Conservation (phyloP, 352 stramenopile genomes). For the Pythium periplocum region DNA sequence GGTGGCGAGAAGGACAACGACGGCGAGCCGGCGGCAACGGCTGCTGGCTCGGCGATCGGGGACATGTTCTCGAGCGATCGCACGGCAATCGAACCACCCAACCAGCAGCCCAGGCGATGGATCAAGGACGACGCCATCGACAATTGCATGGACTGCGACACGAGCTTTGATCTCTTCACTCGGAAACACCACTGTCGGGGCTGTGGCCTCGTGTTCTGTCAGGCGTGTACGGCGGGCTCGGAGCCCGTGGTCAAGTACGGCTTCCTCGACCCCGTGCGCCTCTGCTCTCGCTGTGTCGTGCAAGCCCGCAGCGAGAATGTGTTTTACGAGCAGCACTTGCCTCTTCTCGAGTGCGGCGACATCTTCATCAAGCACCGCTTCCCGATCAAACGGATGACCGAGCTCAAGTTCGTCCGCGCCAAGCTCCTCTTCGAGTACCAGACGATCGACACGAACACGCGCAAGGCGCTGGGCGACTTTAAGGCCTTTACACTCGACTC, state of each 20-base stretch:
- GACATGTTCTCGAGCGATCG: constrained; percentile 11
- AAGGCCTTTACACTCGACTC: constrained; percentile 66
- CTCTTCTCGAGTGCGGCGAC: constrained; percentile 50
- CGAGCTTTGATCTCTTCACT: constrained; percentile 55
- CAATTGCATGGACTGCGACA: constrained; percentile 39
- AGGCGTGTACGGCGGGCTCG: constrained; percentile 30
- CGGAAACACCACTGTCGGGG: constrained; percentile 64
- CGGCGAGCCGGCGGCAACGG: background rate
- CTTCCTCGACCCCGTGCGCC: constrained; percentile 51
- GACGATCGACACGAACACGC: constrained; percentile 45
- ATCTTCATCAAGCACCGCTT: constrained; percentile 69
- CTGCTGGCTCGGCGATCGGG: constrained; percentile 6
- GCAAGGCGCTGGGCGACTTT: constrained; percentile 33
- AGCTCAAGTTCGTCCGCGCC: constrained; percentile 48
- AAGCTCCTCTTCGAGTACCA: constrained; percentile 76
- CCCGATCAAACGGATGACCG: constrained; percentile 48
- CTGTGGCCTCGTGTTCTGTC: constrained; percentile 60
- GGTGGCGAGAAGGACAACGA: background rate
- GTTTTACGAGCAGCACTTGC: constrained; percentile 61
- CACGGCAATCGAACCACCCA: constrained; percentile 11
- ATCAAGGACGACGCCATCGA: constrained; percentile 50
- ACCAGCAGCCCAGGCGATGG: constrained; percentile 51
- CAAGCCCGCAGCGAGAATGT: constrained; percentile 47
- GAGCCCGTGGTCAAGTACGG: constrained; percentile 66
- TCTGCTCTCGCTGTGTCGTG: constrained; percentile 38